Percentiles rank a stretch among this genome's conserved stretches.
Evolutionary conservation across 108 stramenopile species (phyloP).

Genomic region (Bacterosira constricta): DNA sequence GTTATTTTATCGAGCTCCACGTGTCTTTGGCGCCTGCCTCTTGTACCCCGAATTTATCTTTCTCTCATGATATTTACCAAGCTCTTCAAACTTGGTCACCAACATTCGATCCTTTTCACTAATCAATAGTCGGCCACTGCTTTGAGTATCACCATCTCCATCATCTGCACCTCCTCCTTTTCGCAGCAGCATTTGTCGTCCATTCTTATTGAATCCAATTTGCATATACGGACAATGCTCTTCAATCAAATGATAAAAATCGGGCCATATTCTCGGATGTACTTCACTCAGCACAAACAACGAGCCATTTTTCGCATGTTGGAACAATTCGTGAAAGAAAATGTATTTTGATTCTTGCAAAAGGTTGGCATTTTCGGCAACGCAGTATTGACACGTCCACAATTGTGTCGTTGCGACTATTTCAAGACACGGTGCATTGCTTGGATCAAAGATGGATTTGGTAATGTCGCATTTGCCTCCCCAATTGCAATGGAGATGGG

Average conservation of each 20-base stretch:
- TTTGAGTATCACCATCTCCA: background rate
- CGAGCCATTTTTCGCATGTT: slow-evolving; percentile 29
- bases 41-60: slow-evolving; percentile 25
- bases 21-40: slow-evolving; percentile 32
- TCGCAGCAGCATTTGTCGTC: slow-evolving; percentile 29
- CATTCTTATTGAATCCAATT: slow-evolving; percentile 29
- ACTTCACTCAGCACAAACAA: slow-evolving; percentile 62
- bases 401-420: slow-evolving; percentile 33
- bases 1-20: slow-evolving; percentile 4
- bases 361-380: slow-evolving; percentile 60
- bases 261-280: slow-evolving; percentile 65
- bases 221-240: background rate
- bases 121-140: background rate
- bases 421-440: slow-evolving; percentile 32
- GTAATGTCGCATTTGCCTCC: slow-evolving; percentile 73
- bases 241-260: slow-evolving; percentile 42
- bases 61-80: slow-evolving; percentile 15
- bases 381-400: slow-evolving; percentile 64
- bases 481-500: slow-evolving; percentile 33
- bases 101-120: slow-evolving; percentile 18
- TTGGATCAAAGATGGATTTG: slow-evolving; percentile 38
- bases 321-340: slow-evolving; percentile 65
- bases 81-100: slow-evolving; percentile 12
- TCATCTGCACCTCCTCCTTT: background rate
- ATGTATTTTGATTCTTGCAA: slow-evolving; percentile 47